Conservation (phyloP, 225 moss, liverwort and hornwort genomes). For the Ulota crispa region DNA sequence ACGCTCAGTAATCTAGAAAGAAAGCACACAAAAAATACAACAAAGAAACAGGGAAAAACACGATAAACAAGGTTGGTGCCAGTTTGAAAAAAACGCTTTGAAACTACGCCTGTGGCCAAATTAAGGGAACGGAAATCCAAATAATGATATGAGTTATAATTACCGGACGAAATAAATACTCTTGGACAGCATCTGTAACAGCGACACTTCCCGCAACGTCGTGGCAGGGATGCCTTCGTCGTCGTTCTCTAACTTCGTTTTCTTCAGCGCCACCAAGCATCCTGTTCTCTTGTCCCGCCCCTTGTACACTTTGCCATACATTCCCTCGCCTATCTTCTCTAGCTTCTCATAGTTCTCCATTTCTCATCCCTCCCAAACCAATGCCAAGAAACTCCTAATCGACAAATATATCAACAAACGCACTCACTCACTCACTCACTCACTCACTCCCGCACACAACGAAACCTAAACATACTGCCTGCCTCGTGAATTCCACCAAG, state of each 20-base stretch:
- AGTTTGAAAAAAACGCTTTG: not conserved
- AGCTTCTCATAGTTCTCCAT: conserved; percentile 64
- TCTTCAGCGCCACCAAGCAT: conserved; percentile 51
- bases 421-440: not conserved
- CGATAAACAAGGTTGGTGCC: not conserved
- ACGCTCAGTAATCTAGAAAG: conserved; percentile 38
- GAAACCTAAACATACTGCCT: not conserved
- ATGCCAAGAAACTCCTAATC: not conserved
- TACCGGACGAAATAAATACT: conserved; percentile 49
- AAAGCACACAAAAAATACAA: not conserved
- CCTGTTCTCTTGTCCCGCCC: conserved; percentile 52
- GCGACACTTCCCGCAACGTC: conserved; percentile 51
- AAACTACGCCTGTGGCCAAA: not conserved
- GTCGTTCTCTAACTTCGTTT: conserved; percentile 50
- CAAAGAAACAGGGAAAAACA: not conserved
- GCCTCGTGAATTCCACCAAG: conserved; percentile 11
- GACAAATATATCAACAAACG: not conserved
- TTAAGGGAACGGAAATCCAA: not conserved
- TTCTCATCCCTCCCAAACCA: conserved; percentile 30
- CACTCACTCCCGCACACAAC: not conserved
- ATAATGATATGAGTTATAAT: not conserved
- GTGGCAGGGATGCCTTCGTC: conserved; percentile 52
- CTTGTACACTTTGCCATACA: conserved; percentile 62
- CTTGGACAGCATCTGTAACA: conserved; percentile 52
- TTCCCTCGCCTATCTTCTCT: conserved; percentile 62